A percentile compares a stretch with the other conserved stretches of the same genome.
phyloP scores from a whole-genome alignment of 371 early-diverging fungal species.

The Mucor lusitanicus region DNA sequence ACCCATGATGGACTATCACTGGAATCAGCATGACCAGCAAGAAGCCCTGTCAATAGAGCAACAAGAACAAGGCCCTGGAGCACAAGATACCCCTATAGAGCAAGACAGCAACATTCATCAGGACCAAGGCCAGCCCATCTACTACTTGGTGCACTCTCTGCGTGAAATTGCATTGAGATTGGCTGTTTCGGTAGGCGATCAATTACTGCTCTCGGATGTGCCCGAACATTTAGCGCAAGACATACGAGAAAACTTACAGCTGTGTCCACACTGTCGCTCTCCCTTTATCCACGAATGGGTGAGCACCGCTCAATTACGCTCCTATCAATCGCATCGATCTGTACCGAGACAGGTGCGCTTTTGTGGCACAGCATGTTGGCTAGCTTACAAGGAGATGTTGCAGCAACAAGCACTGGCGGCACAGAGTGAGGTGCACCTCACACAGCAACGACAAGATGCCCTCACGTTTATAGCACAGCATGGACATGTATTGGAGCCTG shows the following conservation, averaged over 20 bases:
- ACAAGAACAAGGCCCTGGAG: neutral
- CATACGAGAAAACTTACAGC: conserved; percentile 19
- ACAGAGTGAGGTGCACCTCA: neutral
- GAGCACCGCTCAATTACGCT: conserved; percentile 53
- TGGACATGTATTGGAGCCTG: neutral
- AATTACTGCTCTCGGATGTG: conserved; percentile 20
- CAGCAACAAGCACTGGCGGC: neutral
- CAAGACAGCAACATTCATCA: neutral
- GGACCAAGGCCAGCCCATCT: neutral
- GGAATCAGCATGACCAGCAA: neutral
- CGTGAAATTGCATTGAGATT: conserved; percentile 37
- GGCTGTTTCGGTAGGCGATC: neutral
- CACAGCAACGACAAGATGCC: conserved; percentile 5
- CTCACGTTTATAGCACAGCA: conserved; percentile 7
- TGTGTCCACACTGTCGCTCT: conserved; percentile 47
- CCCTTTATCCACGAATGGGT: conserved; percentile 65
- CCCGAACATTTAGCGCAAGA: conserved; percentile 46
- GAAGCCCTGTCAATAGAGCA: neutral
- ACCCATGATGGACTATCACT: neutral
- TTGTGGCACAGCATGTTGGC: conserved; percentile 53
- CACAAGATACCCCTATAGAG: neutral
- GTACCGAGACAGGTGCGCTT: conserved; percentile 53
- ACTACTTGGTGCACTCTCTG: conserved; percentile 29
- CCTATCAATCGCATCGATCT: conserved; percentile 51
- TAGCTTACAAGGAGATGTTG: conserved; percentile 1